phyloP scores from a whole-genome alignment of 139 green algal species.

The Marvania coccoides region DNA sequence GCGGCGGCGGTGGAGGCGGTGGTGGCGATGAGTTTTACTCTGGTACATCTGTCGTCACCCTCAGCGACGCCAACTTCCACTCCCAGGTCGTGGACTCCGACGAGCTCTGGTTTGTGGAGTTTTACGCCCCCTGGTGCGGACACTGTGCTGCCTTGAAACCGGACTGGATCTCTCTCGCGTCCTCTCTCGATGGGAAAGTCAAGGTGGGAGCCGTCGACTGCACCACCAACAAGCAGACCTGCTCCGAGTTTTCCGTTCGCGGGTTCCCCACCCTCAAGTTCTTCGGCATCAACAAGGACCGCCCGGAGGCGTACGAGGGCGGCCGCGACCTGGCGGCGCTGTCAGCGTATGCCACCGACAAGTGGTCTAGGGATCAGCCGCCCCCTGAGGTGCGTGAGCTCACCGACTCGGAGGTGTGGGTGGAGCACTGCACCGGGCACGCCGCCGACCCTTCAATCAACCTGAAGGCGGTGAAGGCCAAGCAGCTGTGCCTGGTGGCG shows the following conservation, averaged over 20 bases:
- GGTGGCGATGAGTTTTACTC: constrained; percentile 35
- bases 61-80: constrained; percentile 71
- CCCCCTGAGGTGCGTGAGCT: constrained; percentile 66
- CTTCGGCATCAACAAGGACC: constrained; percentile 72
- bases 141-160: constrained; percentile 87
- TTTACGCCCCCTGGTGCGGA: constrained; percentile 56
- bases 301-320: constrained; percentile 72
- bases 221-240: constrained; percentile 53
- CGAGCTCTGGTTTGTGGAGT: constrained; percentile 81
- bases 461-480: constrained; percentile 21
- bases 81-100: constrained; percentile 51
- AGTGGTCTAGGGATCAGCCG: constrained; percentile 38
- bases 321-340: constrained; percentile 54
- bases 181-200: constrained; percentile 54
- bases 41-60: constrained; percentile 59
- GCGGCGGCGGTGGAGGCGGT: constrained; percentile 8
- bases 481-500: constrained; percentile 73
- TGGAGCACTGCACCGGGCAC: constrained; percentile 52
- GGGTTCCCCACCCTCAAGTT: constrained; percentile 90
- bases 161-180: constrained; percentile 61
- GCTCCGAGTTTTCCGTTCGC: constrained; percentile 48
- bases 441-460: constrained; percentile 15
- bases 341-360: constrained; percentile 29
- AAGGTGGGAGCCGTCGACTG: constrained; percentile 86
- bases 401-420: constrained; percentile 46